These are phyloP conservation scores for Fragaria ananassa DNA, from an alignment of 306 rosid species.

Conservation along the genomic window DNA sequence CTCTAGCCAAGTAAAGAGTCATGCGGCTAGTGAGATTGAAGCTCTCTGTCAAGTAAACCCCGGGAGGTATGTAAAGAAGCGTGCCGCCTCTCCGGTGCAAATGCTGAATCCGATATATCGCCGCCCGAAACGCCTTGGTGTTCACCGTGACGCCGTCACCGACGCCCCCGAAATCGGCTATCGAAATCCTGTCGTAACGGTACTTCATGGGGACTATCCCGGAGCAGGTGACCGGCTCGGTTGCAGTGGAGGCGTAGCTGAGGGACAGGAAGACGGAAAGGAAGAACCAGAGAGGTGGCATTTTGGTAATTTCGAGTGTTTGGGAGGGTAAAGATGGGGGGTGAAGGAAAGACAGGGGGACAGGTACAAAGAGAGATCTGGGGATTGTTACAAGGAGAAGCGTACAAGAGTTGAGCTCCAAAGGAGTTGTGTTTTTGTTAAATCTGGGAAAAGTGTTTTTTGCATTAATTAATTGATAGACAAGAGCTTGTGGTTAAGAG, in stretches of 20 bases:
- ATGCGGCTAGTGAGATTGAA: slow-evolving; percentile 80
- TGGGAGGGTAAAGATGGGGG: not conserved
- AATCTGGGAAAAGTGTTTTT: not conserved
- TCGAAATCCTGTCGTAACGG: slow-evolving; percentile 62
- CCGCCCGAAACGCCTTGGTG: slow-evolving; percentile 69
- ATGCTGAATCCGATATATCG: slow-evolving; percentile 64
- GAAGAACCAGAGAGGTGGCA: slow-evolving; percentile 1
- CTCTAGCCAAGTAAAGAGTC: slow-evolving; percentile 75
- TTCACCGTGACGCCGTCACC: slow-evolving; percentile 76
- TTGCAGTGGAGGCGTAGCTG: slow-evolving; percentile 11
- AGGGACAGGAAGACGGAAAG: not conserved
- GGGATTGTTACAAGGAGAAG: slow-evolving; percentile 1
- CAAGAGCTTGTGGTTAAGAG: not conserved
- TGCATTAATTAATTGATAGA: not conserved
- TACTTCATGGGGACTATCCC: slow-evolving; percentile 50
- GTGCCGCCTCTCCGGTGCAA: slow-evolving; percentile 65
- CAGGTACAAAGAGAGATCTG: not conserved
- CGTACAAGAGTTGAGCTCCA: not conserved
- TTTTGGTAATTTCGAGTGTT: not conserved
- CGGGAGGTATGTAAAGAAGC: slow-evolving; percentile 70
- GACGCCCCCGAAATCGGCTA: slow-evolving; percentile 65
- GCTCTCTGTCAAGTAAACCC: slow-evolving; percentile 69
- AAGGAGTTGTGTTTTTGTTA: not conserved
- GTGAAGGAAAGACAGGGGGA: not conserved
- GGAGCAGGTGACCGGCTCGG: slow-evolving; percentile 51